Percentiles rank a stretch among this genome's conserved stretches.
These are phyloP conservation scores for Sclerotiophoma versabilis DNA, from an alignment of 2,329 filamentous ascomycete species.

Conservation along the genomic window DNA sequence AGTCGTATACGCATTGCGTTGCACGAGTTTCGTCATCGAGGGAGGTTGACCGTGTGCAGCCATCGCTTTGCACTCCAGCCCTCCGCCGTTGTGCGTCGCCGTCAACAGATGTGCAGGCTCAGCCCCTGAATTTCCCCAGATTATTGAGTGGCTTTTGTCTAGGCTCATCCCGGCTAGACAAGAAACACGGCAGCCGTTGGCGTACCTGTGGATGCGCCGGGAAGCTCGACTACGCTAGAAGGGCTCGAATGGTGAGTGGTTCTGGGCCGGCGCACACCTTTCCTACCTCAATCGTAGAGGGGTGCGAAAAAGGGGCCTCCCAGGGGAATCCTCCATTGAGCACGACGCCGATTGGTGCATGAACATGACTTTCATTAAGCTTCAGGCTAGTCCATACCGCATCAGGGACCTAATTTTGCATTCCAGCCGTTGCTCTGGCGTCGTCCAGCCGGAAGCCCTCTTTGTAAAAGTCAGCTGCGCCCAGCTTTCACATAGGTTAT, in stretches of 20 bases:
- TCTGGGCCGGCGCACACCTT: conserved; percentile 22
- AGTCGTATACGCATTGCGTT: conserved; percentile 2
- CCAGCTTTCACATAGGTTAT: conserved; percentile 15
- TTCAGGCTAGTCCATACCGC: conserved; percentile 25
- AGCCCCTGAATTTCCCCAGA: conserved; percentile 48
- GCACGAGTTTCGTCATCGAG: conserved; percentile 14
- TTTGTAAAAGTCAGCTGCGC: conserved; percentile 34
- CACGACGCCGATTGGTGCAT: conserved; percentile 33
- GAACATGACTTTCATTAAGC: conserved; percentile 29
- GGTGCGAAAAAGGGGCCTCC: conserved; percentile 30
- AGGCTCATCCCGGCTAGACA: conserved; percentile 29
- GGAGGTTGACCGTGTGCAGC: conserved; percentile 2
- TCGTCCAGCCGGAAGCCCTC: conserved; percentile 29
- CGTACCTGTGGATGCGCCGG: conserved; percentile 26
- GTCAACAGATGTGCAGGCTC: conserved; percentile 19
- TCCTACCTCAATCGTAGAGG: conserved; percentile 18
- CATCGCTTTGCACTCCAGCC: conserved; percentile 14
- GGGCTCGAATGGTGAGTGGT: conserved; percentile 19
- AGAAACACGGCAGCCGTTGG: conserved; percentile 32
- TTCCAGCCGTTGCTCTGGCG: conserved; percentile 44
- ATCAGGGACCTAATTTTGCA: conserved; percentile 38
- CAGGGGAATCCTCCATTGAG: conserved; percentile 4
- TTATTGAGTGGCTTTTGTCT: conserved; percentile 38
- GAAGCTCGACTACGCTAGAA: conserved; percentile 21
- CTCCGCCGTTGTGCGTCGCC: conserved; percentile 4